Base-by-base conservation (phyloP, 352 stramenopile genomes). In the Pythium vanterpoolii region DNA sequence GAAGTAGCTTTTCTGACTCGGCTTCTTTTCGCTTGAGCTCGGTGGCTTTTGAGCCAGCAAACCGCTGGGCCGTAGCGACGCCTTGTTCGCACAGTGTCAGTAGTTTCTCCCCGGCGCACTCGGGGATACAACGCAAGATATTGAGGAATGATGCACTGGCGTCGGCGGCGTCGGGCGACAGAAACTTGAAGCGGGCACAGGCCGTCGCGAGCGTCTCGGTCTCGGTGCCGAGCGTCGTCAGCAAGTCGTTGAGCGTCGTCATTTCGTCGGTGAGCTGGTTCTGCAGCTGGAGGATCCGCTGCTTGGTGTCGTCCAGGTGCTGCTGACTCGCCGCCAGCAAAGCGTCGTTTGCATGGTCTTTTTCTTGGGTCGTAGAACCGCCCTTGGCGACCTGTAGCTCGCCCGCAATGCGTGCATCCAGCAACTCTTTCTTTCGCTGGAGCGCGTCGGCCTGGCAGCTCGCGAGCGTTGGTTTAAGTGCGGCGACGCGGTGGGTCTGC, bases 11-110 rank as follows among this genome's bases (percentile, higher is more conserved):
- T 7, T 80, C 73, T n/a, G 89, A 52, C 21, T 89, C 76, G 1
- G 39, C 19, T 48, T 92, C 77, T 36, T 86, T 87, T 5, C 56
- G 61, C 50, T 74, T 72, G 10, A 90, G 62, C 33, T 88, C 77
- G 18, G 71, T 71, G 10, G 73, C 67, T 10, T 73, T 69, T 19
- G 77, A 89, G 16, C 70, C 72, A 0, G 66, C 73, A 23, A 90
- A 77, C 8, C 56, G 69, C n/a, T 74, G 62, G 0, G 78, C 74
- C 4, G 77, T 69, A 28, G 71, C 63, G 14, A 72, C 71, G 11
- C 72, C 76, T 21, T 84, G 67, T 2, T 78, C 75, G 23, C 79
- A 87, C 14, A 88, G 51, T 6, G 60, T 36, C 1, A 74, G 56
- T 4, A 89, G 57, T 23, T 69, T 72, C 3, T 87, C 77, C 10